Evolutionary conservation across 805 yeast species (phyloP).

Genomic region (Cyberlindnera petersonii): DNA sequence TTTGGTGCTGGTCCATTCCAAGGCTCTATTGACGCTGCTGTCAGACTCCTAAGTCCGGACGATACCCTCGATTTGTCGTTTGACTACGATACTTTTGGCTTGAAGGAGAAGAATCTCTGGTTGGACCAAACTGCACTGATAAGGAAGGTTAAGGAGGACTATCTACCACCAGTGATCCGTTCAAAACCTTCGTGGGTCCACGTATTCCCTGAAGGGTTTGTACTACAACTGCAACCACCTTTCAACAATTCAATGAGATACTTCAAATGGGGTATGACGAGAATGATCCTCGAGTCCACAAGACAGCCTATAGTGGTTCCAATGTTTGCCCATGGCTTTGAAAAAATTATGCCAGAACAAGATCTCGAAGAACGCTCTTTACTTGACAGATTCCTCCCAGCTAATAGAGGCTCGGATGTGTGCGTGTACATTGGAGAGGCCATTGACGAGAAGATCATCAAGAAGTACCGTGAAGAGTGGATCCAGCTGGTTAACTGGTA

Average conservation of each 20-base stretch:
- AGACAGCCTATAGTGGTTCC: constrained; percentile 85
- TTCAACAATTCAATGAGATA: constrained; percentile 84
- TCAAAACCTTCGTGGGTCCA: constrained; percentile 84
- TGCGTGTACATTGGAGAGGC: constrained; percentile 70
- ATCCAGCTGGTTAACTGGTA: constrained; percentile 50
- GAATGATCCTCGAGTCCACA: constrained; percentile 78
- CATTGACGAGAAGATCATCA: constrained; percentile 56
- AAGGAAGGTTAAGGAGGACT: constrained; percentile 26
- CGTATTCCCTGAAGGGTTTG: constrained; percentile 92
- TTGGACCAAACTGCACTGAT: constrained; percentile 10
- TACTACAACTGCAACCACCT: constrained; percentile 78
- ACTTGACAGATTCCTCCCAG: constrained; percentile 56
- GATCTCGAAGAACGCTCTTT: constrained; percentile 42
- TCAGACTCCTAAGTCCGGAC: constrained; percentile 75
- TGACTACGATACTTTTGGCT: constrained; percentile 22
- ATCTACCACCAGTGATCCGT: constrained; percentile 55
- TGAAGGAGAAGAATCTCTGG: constrained; percentile 15
- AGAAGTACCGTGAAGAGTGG: constrained; percentile 69
- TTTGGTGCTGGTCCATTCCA: constrained; percentile 95
- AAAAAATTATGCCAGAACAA: constrained; percentile 77
- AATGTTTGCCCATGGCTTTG: constrained; percentile 81
- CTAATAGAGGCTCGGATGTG: constrained; percentile 62
- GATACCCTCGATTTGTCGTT: constrained; percentile 47
- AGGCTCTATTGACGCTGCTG: constrained; percentile 81
- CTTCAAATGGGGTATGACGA: constrained; percentile 92